Evolutionary conservation across 1,284 basidiomycete species (phyloP), one percentile per base, ranked within the genome.

Genomic region (Boletus calvinii): DNA sequence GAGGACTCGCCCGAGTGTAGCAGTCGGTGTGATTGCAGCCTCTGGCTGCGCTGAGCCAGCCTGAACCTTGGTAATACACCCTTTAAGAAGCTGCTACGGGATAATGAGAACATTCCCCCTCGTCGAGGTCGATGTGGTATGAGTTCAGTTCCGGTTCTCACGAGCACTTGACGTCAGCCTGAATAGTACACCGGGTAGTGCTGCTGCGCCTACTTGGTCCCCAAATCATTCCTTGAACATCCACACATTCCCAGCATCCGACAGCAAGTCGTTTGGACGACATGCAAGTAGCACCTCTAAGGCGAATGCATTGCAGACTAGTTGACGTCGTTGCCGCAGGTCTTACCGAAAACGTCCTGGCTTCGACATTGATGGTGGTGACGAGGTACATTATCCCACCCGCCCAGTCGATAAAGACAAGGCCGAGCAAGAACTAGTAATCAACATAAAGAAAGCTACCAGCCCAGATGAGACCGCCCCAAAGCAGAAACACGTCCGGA

Each of bases 381-480:
- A 81, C 53, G 80, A 90, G 56, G 79, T 89, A 50, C 92, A 96
- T 69, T 93, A 92, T 73, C 94, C 94, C 26, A 97, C 94, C 29
- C 83, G 94, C 54, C 94, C 94, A 17, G 94, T 98, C 26, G 94
- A 98, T 77, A 94, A 91, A 77, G 94, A 97, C 67, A 96, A 94
- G 78, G 93, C 92, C 43, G 94, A 98, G 70, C 79, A 85, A 48
- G 95, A 98, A 70, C 83, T 98, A 18, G 85, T 86, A 4, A 78
- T 94, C 42, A 94, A 95, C 68, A 95, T 98, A 71, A 98, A 98
- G 80, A 98, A 98, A 71, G 95, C 94, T 3, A 97, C 94, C 2
- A 94, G 84, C 65, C 77, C 92, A 38, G 94, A 98, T 47, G 94
- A 97, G 75, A 84, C 83, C 38, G 94, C 94, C 4, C 92, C 90